Evolutionary conservation across 441 rosid genomes (phyloP).

Genomic region (Erodium trifolium): DNA sequence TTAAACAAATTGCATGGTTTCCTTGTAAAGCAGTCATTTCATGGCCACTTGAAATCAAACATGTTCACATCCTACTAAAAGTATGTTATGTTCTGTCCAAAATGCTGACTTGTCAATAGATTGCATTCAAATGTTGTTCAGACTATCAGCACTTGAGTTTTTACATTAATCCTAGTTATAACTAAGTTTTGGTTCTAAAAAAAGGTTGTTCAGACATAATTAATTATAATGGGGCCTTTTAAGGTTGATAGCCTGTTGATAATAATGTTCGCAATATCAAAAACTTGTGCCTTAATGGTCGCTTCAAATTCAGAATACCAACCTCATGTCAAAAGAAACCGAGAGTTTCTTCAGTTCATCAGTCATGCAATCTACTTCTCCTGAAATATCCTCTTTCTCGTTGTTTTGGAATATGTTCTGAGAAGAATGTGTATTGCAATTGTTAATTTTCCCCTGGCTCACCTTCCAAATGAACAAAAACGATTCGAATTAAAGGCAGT

Average conservation of each 20-base stretch:
- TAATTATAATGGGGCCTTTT: too few species aligned
- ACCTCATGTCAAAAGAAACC: neutral
- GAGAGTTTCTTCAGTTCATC: neutral
- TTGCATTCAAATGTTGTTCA: too few species aligned
- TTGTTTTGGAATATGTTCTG: neutral
- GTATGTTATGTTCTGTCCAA: too few species aligned
- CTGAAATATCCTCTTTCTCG: neutral
- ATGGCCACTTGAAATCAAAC: neutral
- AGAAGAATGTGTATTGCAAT: conserved; percentile 5
- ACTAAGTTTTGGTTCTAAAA: too few species aligned
- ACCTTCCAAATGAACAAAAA: neutral
- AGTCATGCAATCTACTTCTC: neutral
- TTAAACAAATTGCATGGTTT: too few species aligned
- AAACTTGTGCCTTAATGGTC: too few species aligned
- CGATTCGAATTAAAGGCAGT: neutral
- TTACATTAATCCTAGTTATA: too few species aligned
- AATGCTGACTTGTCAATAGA: too few species aligned
- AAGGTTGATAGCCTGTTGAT: neutral
- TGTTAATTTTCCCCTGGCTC: neutral
- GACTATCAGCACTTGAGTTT: too few species aligned
- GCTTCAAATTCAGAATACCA: neutral
- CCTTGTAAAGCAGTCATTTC: neutral
- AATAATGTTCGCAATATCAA: neutral
- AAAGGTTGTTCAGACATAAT: too few species aligned
- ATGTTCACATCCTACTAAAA: neutral